phyloP scores from a whole-genome alignment of 495 filamentous ascomycete genomes.

The Lasiosphaeriaceae sp. region DNA sequence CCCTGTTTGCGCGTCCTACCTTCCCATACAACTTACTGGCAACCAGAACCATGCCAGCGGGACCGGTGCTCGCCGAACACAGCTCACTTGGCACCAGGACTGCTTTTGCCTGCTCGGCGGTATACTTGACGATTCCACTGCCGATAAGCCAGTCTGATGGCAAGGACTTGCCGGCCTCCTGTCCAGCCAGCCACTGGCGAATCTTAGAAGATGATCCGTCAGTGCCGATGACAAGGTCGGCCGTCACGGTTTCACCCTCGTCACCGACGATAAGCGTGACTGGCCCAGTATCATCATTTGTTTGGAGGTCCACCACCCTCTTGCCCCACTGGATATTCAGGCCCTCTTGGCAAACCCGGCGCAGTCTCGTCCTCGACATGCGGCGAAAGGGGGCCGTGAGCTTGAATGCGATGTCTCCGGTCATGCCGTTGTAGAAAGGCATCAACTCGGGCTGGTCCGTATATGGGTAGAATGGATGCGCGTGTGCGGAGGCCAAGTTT shows the following conservation, averaged over 20 bases:
- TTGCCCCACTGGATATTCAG: slow-evolving; percentile 27
- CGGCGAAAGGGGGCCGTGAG: slow-evolving; percentile 38
- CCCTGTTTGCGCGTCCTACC: too few relatives aligned
- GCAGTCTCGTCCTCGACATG: slow-evolving; percentile 37
- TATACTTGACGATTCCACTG: slow-evolving; percentile 4
- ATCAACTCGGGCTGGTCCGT: slow-evolving; percentile 33
- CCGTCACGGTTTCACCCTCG: slow-evolving; percentile 2
- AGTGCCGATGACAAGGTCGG: slow-evolving; percentile 37
- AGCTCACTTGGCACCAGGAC: neutral
- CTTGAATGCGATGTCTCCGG: slow-evolving; percentile 38
- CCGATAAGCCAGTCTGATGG: neutral
- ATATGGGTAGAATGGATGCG: slow-evolving; percentile 34
- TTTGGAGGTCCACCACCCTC: too few relatives aligned
- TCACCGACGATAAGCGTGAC: slow-evolving; percentile 43
- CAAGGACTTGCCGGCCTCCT: neutral
- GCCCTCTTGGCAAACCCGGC: slow-evolving; percentile 19
- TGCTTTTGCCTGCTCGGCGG: neutral
- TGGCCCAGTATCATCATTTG: too few relatives aligned
- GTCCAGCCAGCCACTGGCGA: slow-evolving; percentile 16
- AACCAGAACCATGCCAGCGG: neutral
- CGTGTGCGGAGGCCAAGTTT: slow-evolving; percentile 26
- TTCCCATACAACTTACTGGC: neutral
- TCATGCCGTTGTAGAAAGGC: slow-evolving; percentile 42
- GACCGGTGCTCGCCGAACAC: neutral
- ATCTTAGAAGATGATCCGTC: slow-evolving; percentile 43